phyloP scores from a whole-genome alignment of 192 early-diverging fungal species.

The Ambispora gerdemannii region DNA sequence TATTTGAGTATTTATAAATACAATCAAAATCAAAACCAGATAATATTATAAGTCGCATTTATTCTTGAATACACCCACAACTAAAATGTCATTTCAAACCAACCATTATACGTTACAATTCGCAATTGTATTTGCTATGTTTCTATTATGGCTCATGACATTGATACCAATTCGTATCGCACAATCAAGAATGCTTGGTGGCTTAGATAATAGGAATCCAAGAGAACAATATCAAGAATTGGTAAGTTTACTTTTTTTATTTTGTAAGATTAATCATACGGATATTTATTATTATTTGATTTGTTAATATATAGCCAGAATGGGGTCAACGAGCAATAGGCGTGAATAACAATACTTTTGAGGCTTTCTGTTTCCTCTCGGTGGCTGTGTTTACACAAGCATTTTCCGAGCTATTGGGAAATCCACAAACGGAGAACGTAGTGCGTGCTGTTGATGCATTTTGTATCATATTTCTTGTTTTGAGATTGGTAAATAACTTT shows the following conservation, averaged over 20 bases:
- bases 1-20: no score
- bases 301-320: neutral
- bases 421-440: neutral
- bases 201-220: conserved; percentile 7
- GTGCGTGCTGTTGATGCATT: neutral
- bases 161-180: conserved; percentile 11
- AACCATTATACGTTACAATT: neutral
- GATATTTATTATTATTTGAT: neutral
- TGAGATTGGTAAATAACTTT: conserved; percentile 1
- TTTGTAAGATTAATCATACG: no score
- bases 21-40: no score
- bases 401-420: neutral
- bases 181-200: neutral
- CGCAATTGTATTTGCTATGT: neutral
- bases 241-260: neutral
- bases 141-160: conserved; percentile 1
- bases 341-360: conserved; percentile 13
- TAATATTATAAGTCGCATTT: no score
- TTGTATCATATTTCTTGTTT: neutral
- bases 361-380: neutral
- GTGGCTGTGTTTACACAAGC: conserved; percentile 9
- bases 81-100: neutral
- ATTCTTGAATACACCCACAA: no score
- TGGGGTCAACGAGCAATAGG: conserved; percentile 8
- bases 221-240: conserved; percentile 10